phyloP scores from a whole-genome alignment of 202 grass and related monocot genomes.

The Hordeum pubiflorum region DNA sequence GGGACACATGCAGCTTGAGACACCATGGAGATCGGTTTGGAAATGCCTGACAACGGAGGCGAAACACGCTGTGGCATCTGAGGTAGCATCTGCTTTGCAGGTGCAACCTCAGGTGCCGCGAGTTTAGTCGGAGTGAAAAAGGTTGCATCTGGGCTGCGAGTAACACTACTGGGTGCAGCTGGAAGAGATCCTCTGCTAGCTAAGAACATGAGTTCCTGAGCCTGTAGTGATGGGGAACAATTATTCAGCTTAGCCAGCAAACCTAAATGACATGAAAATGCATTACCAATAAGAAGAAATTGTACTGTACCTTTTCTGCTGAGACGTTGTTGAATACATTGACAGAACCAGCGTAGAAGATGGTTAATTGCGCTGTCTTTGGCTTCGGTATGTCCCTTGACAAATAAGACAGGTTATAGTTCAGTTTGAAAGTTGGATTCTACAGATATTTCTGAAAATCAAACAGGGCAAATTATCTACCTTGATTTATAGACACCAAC shows the following conservation, averaged over 20 bases:
- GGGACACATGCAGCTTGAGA: constrained; percentile 36
- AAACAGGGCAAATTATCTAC: constrained; percentile 23
- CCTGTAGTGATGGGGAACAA: constrained; percentile 32
- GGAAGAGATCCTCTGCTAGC: constrained; percentile 60
- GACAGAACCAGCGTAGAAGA: constrained; percentile 80
- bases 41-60: constrained; percentile 27
- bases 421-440: background rate
- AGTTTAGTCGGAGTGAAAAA: constrained; percentile 33
- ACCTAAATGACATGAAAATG: background rate
- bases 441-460: background rate
- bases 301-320: constrained; percentile 65
- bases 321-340: constrained; percentile 78
- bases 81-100: constrained; percentile 27
- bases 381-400: constrained; percentile 43
- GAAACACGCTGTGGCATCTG: constrained; percentile 32
- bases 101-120: constrained; percentile 25
- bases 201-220: constrained; percentile 77
- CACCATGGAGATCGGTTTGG: constrained; percentile 35
- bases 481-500: constrained; percentile 44
- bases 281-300: background rate
- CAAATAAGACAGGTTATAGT: constrained; percentile 20
- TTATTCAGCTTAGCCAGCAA: background rate
- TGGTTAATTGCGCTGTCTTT: constrained; percentile 53
- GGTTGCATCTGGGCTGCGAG: constrained; percentile 29
- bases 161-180: background rate